phyloP scores from a whole-genome alignment of 2,329 filamentous ascomycete genomes.

The Trichophyton rubrum region DNA sequence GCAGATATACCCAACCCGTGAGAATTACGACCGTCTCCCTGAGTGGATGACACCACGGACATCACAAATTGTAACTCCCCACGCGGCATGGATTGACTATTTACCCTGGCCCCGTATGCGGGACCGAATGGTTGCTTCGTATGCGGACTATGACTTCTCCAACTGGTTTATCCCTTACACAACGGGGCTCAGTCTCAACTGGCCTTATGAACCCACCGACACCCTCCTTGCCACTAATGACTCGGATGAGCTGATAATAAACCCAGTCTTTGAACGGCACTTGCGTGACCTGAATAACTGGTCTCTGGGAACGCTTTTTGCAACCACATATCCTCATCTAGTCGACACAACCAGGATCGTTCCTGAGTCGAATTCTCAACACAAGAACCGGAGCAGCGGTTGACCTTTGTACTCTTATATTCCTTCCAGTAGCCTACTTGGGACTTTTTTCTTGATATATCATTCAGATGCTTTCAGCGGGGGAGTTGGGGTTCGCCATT shows the following conservation, averaged over 20 bases:
- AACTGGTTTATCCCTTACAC: conserved; percentile 77
- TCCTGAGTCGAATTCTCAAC: background rate
- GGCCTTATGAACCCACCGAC: conserved; percentile 67
- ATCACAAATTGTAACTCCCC: conserved; percentile 52
- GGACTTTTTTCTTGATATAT: background rate
- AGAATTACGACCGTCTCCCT: conserved; percentile 68
- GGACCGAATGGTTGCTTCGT: conserved; percentile 47
- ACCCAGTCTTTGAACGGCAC: conserved; percentile 76
- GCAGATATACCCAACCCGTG: conserved; percentile 65
- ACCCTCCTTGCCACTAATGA: conserved; percentile 46
- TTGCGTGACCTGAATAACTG: conserved; percentile 65
- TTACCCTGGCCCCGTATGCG: conserved; percentile 69
- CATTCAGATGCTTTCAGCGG: background rate
- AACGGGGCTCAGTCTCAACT: conserved; percentile 62
- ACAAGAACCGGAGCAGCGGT: background rate
- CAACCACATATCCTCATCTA: conserved; percentile 50
- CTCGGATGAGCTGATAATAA: conserved; percentile 59
- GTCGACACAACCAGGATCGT: conserved; percentile 29
- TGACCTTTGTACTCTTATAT: conserved; percentile 3
- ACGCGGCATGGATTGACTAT: conserved; percentile 74
- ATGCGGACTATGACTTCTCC: conserved; percentile 54
- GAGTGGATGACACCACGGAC: conserved; percentile 56
- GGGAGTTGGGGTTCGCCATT: background rate
- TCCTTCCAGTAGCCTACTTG: background rate
- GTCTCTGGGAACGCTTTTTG: conserved; percentile 61